Percentiles rank a stretch among this genome's conserved stretches.
Conservation (phyloP, 2,329 filamentous ascomycete species). For the Rhinocladiella similis region DNA sequence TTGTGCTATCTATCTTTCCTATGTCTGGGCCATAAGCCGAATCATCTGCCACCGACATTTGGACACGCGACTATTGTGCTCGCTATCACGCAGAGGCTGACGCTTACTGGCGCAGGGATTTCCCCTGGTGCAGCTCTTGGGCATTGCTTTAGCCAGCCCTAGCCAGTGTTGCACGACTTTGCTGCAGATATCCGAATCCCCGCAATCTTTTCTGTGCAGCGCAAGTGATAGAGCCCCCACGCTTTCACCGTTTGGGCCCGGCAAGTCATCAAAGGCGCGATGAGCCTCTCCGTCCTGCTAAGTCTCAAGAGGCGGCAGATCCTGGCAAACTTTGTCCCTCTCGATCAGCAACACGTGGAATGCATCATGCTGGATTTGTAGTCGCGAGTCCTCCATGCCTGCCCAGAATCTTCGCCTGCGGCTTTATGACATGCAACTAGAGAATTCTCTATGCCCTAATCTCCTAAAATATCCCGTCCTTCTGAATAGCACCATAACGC, state of each 20-base stretch:
- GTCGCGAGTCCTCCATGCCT: too few relatives aligned
- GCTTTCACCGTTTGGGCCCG: slow-evolving; percentile 13
- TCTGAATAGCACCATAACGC: slow-evolving; percentile 5
- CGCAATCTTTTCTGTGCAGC: slow-evolving; percentile 6
- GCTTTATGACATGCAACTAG: neutral
- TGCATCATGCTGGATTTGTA: neutral
- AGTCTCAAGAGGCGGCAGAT: neutral
- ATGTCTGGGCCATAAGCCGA: slow-evolving; percentile 4
- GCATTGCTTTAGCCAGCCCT: neutral
- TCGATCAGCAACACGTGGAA: neutral
- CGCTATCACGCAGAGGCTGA: slow-evolving; percentile 11
- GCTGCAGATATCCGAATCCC: slow-evolving; percentile 20
- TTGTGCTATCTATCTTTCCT: neutral
- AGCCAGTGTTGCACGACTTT: neutral
- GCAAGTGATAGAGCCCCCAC: slow-evolving; percentile 13
- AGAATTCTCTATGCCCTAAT: slow-evolving; percentile 2
- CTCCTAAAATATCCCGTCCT: slow-evolving; percentile 10
- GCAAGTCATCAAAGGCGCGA: neutral
- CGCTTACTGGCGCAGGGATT: slow-evolving; percentile 12
- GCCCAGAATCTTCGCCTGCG: too few relatives aligned
- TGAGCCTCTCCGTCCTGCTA: neutral
- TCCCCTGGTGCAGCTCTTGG: slow-evolving; percentile 7
- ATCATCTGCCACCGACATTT: neutral
- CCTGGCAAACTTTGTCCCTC: neutral
- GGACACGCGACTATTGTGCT: slow-evolving; percentile 20